phyloP scores from a whole-genome alignment of 495 filamentous ascomycete genomes.

The Tuber indicum region DNA sequence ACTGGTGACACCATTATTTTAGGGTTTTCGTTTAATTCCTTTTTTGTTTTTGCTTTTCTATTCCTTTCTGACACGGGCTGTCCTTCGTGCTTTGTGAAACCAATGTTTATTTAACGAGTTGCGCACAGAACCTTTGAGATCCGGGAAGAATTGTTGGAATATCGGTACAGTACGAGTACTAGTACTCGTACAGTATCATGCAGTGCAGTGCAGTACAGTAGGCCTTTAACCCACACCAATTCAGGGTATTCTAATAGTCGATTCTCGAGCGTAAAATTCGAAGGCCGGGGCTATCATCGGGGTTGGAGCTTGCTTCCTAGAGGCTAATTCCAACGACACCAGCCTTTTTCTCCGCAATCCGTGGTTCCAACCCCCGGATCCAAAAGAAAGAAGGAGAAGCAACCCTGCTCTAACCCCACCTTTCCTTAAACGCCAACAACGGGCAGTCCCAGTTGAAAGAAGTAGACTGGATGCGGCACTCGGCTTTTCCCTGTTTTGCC shows the following conservation, averaged over 20 bases:
- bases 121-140: background rate
- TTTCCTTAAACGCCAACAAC: constrained; percentile 11
- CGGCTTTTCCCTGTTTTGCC: constrained; percentile 25
- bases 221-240: background rate
- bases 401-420: constrained; percentile 33
- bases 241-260: background rate
- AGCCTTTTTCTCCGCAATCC: constrained; percentile 23
- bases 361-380: constrained; percentile 35
- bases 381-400: constrained; percentile 11
- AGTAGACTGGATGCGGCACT: constrained; percentile 11
- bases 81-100: background rate
- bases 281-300: constrained; percentile 19
- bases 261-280: constrained; percentile 9
- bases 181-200: background rate
- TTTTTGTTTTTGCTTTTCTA: background rate
- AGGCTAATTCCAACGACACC: constrained; percentile 20
- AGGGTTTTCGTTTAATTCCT: background rate
- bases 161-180: background rate
- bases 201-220: background rate
- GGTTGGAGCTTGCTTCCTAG: constrained; percentile 16
- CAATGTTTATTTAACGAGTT: background rate
- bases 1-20: background rate
- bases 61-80: background rate
- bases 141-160: background rate
- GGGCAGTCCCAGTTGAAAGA: background rate